These are phyloP conservation scores for Phanerochaete sordida DNA, from an alignment of 768 basidiomycete genomes.

Conservation along the genomic window DNA sequence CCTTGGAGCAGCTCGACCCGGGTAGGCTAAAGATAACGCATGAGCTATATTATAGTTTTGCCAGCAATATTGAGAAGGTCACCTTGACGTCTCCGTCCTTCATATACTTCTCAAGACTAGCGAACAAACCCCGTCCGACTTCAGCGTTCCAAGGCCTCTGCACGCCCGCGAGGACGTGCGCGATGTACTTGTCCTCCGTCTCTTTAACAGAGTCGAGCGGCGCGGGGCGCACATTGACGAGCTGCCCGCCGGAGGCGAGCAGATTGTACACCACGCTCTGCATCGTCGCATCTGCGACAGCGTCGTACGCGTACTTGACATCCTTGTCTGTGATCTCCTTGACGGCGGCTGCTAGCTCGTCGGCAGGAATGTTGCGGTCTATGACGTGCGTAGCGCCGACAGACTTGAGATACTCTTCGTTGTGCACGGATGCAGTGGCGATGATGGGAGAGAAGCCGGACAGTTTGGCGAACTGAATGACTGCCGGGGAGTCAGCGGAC, in stretches of 20 bases:
- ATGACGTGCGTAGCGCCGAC: constrained; percentile 30
- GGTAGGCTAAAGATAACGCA: constrained; percentile 11
- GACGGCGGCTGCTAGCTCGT: not conserved
- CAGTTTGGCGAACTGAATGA: constrained; percentile 25
- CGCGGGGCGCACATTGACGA: constrained; percentile 7
- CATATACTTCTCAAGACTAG: constrained; percentile 5
- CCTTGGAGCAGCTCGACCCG: constrained; percentile 19
- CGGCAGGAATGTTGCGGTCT: constrained; percentile 13
- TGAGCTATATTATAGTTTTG: too few relatives aligned
- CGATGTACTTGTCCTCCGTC: constrained; percentile 9
- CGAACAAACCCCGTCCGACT: constrained; percentile 1
- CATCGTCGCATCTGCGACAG: constrained; percentile 9
- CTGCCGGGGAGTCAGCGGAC: constrained; percentile 12
- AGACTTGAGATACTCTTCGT: constrained; percentile 20
- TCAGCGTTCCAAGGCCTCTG: constrained; percentile 1
- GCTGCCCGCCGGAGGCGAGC: constrained; percentile 16
- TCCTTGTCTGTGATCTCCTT: constrained; percentile 1
- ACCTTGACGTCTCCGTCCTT: constrained; percentile 12
- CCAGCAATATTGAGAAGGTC: too few relatives aligned
- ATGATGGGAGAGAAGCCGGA: constrained; percentile 31
- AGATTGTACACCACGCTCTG: constrained; percentile 18
- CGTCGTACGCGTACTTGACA: constrained; percentile 17
- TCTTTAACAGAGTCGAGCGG: not conserved
- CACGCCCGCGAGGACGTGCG: constrained; percentile 8
- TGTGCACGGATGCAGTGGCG: constrained; percentile 24